Conservation (phyloP, 2,329 filamentous ascomycete genomes). For the Fusarium sp. region DNA sequence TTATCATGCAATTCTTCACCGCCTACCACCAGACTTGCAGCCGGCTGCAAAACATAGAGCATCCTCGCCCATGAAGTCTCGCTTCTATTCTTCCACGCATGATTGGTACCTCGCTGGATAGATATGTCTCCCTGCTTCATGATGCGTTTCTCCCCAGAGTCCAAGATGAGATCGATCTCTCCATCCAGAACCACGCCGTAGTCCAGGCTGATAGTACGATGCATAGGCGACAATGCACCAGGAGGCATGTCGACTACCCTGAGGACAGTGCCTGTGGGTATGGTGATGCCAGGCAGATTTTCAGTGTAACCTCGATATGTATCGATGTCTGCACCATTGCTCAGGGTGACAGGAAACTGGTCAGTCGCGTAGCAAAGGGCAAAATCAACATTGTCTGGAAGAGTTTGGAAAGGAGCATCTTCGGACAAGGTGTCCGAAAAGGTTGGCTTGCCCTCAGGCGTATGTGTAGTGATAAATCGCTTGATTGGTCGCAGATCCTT, state of each 20-base stretch:
- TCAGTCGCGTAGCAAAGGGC: neutral
- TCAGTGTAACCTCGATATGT: constrained; percentile 3
- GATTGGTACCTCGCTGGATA: neutral
- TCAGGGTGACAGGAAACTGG: neutral
- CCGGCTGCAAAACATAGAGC: constrained; percentile 2
- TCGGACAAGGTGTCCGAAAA: neutral
- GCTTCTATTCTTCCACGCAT: constrained; percentile 5
- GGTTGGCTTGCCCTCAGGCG: neutral
- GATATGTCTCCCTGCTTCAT: neutral
- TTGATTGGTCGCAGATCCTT: constrained; percentile 1
- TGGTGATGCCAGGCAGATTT: constrained; percentile 3
- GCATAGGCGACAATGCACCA: neutral
- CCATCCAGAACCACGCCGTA: neutral
- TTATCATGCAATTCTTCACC: neutral
- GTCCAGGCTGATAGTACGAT: neutral
- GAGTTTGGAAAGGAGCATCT: constrained; percentile 3
- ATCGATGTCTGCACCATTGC: neutral
- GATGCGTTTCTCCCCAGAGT: constrained; percentile 6
- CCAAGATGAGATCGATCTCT: neutral
- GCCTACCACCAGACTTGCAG: neutral
- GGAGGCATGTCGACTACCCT: constrained; percentile 3
- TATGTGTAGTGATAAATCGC: constrained; percentile 4
- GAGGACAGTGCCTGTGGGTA: neutral
- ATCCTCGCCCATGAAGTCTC: neutral
- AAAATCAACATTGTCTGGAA: constrained; percentile 12